These are phyloP conservation scores for Kodamaea kaohsiungensis DNA, from an alignment of 805 yeast species.

Conservation along the genomic window DNA sequence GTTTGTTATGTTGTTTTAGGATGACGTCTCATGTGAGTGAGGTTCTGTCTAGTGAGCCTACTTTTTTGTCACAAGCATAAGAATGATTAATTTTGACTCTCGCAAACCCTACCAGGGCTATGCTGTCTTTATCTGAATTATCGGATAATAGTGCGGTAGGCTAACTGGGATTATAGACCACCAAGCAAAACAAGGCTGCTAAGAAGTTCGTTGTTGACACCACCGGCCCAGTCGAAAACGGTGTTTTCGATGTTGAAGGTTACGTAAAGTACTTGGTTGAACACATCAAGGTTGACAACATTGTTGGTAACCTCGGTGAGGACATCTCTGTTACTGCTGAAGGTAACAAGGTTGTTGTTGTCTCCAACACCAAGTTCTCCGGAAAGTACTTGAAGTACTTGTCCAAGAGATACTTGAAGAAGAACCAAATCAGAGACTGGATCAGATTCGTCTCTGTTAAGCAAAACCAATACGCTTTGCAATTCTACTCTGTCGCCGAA, in stretches of 20 bases:
- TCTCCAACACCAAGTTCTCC: conserved; percentile 93
- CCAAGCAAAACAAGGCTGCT: conserved; percentile 69
- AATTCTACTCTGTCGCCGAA: conserved; percentile 97
- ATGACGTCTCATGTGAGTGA: not conserved
- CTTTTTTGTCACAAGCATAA: conserved; percentile 2
- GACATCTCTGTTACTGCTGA: conserved; percentile 84
- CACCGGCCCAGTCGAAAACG: conserved; percentile 95
- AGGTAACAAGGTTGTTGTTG: conserved; percentile 86
- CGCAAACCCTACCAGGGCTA: conserved; percentile 48
- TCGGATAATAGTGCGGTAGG: conserved; percentile 65
- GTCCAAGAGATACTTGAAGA: conserved; percentile 99
- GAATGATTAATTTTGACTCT: conserved; percentile 4
- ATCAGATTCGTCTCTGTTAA: conserved; percentile 96
- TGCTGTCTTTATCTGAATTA: conserved; percentile 43
- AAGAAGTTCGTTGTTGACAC: conserved; percentile 94
- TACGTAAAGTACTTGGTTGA: conserved; percentile 98
- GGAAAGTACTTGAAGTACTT: conserved; percentile 99
- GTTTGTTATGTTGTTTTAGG: not conserved
- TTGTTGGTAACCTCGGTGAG: conserved; percentile 95
- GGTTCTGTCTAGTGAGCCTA: not conserved
- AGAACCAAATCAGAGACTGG: conserved; percentile 99
- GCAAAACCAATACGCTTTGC: conserved; percentile 94
- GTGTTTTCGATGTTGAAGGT: conserved; percentile 96
- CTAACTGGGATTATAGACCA: conserved; percentile 66
- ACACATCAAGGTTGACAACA: conserved; percentile 98